Percentiles rank a stretch among this genome's conserved stretches.
phyloP scores from a whole-genome alignment of 1,284 basidiomycete species.

The Cystobasidium slooffiae region DNA sequence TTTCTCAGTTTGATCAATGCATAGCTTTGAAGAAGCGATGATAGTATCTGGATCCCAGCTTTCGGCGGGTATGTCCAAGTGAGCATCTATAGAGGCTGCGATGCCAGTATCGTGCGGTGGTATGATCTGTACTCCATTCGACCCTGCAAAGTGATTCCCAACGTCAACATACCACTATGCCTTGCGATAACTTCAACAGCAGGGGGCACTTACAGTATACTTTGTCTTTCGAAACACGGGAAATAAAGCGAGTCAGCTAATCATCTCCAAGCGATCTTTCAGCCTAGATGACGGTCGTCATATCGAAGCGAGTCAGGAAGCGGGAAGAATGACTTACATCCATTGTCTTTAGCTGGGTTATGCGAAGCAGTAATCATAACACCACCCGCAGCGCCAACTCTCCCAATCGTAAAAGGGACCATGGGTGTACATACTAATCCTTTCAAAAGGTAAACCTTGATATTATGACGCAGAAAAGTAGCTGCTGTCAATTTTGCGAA shows the following conservation, averaged over 20 bases:
- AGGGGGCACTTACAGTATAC: slow-evolving; percentile 11
- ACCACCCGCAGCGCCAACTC: slow-evolving; percentile 71
- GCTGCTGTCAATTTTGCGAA: slow-evolving; percentile 76
- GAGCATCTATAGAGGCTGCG: slow-evolving; percentile 66
- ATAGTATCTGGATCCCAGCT: slow-evolving; percentile 60
- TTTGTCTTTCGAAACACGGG: slow-evolving; percentile 3
- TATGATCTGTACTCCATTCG: slow-evolving; percentile 67
- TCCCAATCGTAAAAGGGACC: slow-evolving; percentile 75
- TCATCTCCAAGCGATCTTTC: background rate
- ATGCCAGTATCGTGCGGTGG: slow-evolving; percentile 77
- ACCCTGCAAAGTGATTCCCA: slow-evolving; percentile 48
- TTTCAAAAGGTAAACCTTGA: slow-evolving; percentile 71
- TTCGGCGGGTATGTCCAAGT: slow-evolving; percentile 64
- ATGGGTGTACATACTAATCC: slow-evolving; percentile 79
- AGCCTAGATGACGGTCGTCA: no score
- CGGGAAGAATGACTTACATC: no score
- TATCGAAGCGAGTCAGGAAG: no score
- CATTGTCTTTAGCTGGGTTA: slow-evolving; percentile 77
- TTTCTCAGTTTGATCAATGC: slow-evolving; percentile 65
- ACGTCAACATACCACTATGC: background rate
- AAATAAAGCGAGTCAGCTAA: slow-evolving; percentile 10
- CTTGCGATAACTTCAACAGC: background rate
- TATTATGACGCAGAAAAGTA: slow-evolving; percentile 67
- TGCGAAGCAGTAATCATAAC: slow-evolving; percentile 89
- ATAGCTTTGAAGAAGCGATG: slow-evolving; percentile 60